A percentile compares a stretch with the other conserved stretches of the same genome.
phyloP scores from a whole-genome alignment of 2,329 filamentous ascomycete species.

The Penicillium sp. region DNA sequence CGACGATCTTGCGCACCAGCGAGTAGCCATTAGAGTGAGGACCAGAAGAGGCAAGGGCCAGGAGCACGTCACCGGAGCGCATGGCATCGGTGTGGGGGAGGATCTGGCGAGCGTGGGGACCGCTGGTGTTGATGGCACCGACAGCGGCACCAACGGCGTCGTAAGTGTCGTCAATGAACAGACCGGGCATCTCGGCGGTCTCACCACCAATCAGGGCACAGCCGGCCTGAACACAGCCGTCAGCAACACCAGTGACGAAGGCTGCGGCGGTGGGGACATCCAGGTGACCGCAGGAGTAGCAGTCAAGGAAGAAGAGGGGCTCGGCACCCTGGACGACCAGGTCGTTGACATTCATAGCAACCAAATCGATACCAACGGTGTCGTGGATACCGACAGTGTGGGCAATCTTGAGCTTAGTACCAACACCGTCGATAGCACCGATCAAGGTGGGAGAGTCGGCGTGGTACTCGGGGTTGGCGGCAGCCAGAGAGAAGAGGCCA shows the following conservation, averaged over 20 bases:
- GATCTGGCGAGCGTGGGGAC: slow-evolving; percentile 61
- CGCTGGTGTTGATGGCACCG: slow-evolving; percentile 68
- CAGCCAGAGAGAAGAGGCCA: slow-evolving; percentile 77
- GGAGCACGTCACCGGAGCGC: slow-evolving; percentile 78
- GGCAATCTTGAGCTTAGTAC: slow-evolving; percentile 95
- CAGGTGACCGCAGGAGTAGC: slow-evolving; percentile 91
- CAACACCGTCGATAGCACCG: slow-evolving; percentile 94
- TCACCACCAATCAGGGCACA: slow-evolving; percentile 96
- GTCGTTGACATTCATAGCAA: slow-evolving; percentile 99
- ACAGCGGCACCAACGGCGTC: slow-evolving; percentile 90
- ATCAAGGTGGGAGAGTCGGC: slow-evolving; percentile 76
- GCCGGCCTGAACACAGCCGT: slow-evolving; percentile 80
- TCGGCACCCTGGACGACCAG: slow-evolving; percentile 94
- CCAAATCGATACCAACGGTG: slow-evolving; percentile 93
- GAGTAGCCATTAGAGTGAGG: slow-evolving; percentile 98
- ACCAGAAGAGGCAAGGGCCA: slow-evolving; percentile 83
- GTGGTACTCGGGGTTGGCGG: slow-evolving; percentile 71
- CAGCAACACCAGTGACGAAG: slow-evolving; percentile 90
- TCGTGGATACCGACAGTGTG: slow-evolving; percentile 87
- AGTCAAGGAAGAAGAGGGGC: slow-evolving; percentile 95
- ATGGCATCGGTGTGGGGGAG: slow-evolving; percentile 78
- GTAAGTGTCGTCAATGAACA: slow-evolving; percentile 87
- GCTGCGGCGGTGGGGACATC: slow-evolving; percentile 74
- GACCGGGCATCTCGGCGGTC: slow-evolving; percentile 97
- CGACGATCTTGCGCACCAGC: slow-evolving; percentile 87